Evolutionary conservation across 495 filamentous ascomycete species (phyloP), one percentile per base, ranked within the genome.

Genomic region (Massariosphaeria phaeospora): DNA sequence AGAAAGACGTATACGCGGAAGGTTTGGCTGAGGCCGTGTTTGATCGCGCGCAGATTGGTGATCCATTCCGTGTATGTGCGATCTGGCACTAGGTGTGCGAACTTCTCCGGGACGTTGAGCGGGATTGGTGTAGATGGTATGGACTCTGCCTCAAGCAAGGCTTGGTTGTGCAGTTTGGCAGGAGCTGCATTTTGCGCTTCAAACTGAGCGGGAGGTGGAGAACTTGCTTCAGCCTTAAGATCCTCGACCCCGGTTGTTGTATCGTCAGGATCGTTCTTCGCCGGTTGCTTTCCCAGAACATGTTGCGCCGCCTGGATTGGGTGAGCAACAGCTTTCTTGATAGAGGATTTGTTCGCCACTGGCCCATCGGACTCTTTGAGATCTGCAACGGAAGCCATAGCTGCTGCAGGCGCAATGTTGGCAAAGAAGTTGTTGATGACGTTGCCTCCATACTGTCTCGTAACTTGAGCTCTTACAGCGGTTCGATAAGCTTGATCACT

Each of bases 1-100:
- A 59, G 55, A 40, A 59, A 59, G 40, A 59, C 29, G 48, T 33
- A 35, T 20, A 59, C 48, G 27, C 55, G 47, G 55, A 59, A 59
- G 26, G 55, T 59, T 45, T 52, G 48, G 8, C 13, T 17, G 27
- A 59, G 55, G 17, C 48, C 55, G 41, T 59, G 55, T 29, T 59
- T 59, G 18, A 52, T 8, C 40, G 48, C 40, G 23, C 55, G 55
- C 4, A 59, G 33, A 24, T 59, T 59, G 18, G 48, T 48, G 31
- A 59, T 40, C 40, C 48, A 59, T 41, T 59, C 48, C 7, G 30
- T 45, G 48, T 59, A 59, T 1, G 45, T 49, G 35, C 45, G 38
- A 20, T 59, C 31, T 11, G 30, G 47, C 6, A 46, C 30, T 13
- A 59, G 38, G 26, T 59, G 47, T 2, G 55, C 27, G 23, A 52